These are phyloP conservation scores for Pistacia atlantica DNA, from an alignment of 345 rosid genomes.

Conservation along the genomic window DNA sequence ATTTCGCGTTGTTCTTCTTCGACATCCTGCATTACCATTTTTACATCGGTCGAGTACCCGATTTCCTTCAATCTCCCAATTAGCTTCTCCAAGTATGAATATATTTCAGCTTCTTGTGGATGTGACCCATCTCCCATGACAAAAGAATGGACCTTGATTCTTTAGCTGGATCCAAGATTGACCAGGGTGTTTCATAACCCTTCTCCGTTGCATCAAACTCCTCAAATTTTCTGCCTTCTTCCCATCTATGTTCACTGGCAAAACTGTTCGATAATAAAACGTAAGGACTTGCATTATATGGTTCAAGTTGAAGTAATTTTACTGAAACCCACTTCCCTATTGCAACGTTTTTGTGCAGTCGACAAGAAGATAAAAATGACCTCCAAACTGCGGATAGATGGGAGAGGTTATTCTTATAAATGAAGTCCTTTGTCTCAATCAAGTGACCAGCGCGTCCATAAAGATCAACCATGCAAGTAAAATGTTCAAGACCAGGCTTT, in stretches of 20 bases:
- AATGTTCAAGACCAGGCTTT: constrained; percentile 52
- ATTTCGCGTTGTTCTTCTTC: constrained; percentile 45
- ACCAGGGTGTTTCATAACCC: constrained; percentile 47
- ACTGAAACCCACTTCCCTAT: constrained; percentile 48
- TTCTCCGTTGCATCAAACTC: constrained; percentile 38
- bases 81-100: constrained; percentile 35
- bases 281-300: constrained; percentile 47
- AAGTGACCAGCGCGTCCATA: constrained; percentile 55
- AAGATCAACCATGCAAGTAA: constrained; percentile 59
- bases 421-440: constrained; percentile 45
- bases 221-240: constrained; percentile 43
- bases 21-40: constrained; percentile 40
- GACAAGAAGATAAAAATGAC: constrained; percentile 52
- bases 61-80: constrained; percentile 37
- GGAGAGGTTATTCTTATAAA: constrained; percentile 39
- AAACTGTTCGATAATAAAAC: constrained; percentile 43
- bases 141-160: constrained; percentile 34
- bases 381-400: constrained; percentile 45
- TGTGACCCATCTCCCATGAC: constrained; percentile 42
- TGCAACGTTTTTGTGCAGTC: constrained; percentile 40
- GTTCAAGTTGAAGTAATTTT: constrained; percentile 35
- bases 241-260: constrained; percentile 42
- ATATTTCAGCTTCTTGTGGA: constrained; percentile 27
- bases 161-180: constrained; percentile 59
- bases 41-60: constrained; percentile 33